phyloP scores from a whole-genome alignment of 2,329 filamentous ascomycete species.

The Gaeumannomyces sp. region DNA sequence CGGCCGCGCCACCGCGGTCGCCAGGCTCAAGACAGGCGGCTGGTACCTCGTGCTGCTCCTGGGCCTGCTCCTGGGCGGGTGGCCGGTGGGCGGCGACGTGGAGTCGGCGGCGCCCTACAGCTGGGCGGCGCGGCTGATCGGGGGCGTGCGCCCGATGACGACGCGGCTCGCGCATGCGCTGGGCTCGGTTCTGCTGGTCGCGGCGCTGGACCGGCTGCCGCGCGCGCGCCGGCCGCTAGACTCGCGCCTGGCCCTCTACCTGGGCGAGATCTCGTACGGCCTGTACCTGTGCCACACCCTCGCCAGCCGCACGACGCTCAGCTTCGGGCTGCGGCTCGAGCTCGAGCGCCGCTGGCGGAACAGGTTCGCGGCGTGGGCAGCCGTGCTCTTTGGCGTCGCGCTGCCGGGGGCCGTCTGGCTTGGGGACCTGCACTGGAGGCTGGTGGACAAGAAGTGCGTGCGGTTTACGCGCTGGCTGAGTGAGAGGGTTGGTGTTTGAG shows the following conservation, averaged over 20 bases:
- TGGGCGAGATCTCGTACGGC: conserved; percentile 4
- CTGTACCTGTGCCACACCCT: not conserved
- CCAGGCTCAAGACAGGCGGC: no score
- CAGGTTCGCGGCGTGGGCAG: not conserved
- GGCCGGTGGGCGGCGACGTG: not conserved
- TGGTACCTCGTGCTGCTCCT: not conserved
- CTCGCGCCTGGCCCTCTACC: not conserved
- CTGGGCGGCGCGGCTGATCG: not conserved
- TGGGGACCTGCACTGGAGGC: conserved; percentile 3
- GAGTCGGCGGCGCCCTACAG: not conserved
- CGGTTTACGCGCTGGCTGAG: not conserved
- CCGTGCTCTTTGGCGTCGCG: not conserved
- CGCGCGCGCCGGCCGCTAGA: not conserved
- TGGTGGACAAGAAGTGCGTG: conserved; percentile 4
- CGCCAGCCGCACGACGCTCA: not conserved
- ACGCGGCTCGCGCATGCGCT: not conserved
- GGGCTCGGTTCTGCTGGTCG: not conserved
- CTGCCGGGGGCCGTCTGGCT: not conserved
- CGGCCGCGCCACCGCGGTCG: no score
- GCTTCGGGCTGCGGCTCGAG: not conserved
- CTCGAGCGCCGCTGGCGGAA: not conserved
- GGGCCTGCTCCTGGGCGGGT: not conserved
- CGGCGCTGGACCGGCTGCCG: not conserved
- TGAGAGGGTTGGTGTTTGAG: not conserved
- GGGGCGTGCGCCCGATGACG: no score